Evolutionary conservation across 2,329 filamentous ascomycete species (phyloP), one percentile per base, ranked within the genome.

Genomic region (Ophiosphaerella narmari): DNA sequence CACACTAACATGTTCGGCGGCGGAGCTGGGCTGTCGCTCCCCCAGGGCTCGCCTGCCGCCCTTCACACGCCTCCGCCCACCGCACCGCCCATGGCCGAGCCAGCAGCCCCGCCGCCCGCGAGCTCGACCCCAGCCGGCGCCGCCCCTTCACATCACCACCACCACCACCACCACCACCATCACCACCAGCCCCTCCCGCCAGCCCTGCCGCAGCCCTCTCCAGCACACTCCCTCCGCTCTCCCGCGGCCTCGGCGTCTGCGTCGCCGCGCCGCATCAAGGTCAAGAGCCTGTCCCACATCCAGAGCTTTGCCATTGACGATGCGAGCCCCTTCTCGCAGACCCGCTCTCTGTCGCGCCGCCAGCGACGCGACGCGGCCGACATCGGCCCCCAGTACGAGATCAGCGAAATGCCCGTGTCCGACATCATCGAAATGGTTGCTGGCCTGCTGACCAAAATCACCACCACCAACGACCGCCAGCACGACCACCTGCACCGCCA

Each of bases 381-480:
- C 52, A 67, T 76, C 18, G 77, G 78, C 2, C 80, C 82, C 47
- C 83, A 86, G 70, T 99, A 96, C 72, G 94, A 97, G 74, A 97
- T 99, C 64, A 97, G 92, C 75, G 89, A 86, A 45, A 97, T 99
- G 93, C 94, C 94, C 44, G 95, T 97, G 47, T 86, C 88, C 59
- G 93, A 99, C 69, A 90, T 99, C 62, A 99, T 99, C 70, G 93
- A 97, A 74, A 97, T 99, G 94, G 94, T 99, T 4, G 94, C 94
- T 4, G 94, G 92, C 6, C 82, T 99, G 21, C 80, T 99, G 55
- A 96, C 93, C 48, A 97, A 97, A 74, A 99, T 99, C 64, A 97
- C 94, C 5, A 91, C 90, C 3, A 97, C 93, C 49, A 99, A 99
- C 70, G 94, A 99, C 71, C 79, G 88, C 43, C 92, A 97, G 71